Evolutionary conservation across 176 grass and related monocot species (phyloP), one percentile per base, ranked within the genome.

Genomic region (Carex myosuroides): DNA sequence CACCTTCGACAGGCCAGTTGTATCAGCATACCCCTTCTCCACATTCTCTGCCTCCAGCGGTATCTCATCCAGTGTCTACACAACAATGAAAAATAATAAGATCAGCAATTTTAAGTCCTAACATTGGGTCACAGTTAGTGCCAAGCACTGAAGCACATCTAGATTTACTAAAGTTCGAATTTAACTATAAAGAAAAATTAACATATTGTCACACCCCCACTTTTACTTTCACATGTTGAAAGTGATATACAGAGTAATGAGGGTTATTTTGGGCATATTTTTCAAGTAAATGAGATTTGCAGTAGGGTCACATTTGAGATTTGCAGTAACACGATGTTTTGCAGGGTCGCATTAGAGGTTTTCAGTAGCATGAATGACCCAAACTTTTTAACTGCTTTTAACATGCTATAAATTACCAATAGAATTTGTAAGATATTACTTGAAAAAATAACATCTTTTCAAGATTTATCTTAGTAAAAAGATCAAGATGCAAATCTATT

Each of bases 41-140:
- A 91, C 89, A 53, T 89, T 86, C 80, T 99, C 91, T 0, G 93
- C 93, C 56, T 99, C 97, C 2, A 94, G 88, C n/a, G 97, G 97
- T 86, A 99, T 93, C 76, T 99, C 93, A 21, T 99, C 97, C 87
- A 99, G 86, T 79, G 93, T 95, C 97, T 99, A 77, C 20, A 82
- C 22, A 65, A 12, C 18, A 56, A 12, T 4, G 14, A 35, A 33
- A 14, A 78, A 66, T 77, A 74, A 42, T 46, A 12, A 37, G n/a
- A 87, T 46, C 2, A 54, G 39, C 16, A 76, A 29, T 61, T 18
- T 16, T 9, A 64, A 56, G 11, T 54, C 61, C 52, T 13, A 33
- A 7, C 2, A 78, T 52, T 0, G 1, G 13, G 24, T 55, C 73
- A 33, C 12, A 26, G 44, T 55, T 54, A 57, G 10, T 17, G 50